Evolutionary conservation across 2,329 filamentous ascomycete species (phyloP), one percentile per base, ranked within the genome.

Genomic region (Fusarium vanettenii): DNA sequence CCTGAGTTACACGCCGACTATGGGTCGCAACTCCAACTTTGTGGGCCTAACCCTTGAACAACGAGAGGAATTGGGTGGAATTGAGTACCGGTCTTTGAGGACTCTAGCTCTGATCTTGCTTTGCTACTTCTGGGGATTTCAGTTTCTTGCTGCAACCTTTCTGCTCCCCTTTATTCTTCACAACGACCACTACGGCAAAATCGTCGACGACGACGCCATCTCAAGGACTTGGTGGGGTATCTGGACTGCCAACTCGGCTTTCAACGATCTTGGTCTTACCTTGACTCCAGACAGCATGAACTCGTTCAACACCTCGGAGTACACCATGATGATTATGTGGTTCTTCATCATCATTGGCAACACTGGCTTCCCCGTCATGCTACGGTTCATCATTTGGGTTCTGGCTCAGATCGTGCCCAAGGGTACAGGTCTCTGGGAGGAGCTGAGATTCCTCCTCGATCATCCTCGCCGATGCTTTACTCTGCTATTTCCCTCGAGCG

Each of bases 381-480:
- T 98, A 27, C 93, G 97, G 9, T 94, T 98, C 79, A 90, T 97
- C 72, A 98, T 99, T 70, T 99, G 97, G 96, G 78, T 92, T 1
- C 80, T 89, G 37, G 94, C 94, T 14, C 90, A 92, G 65, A 74
- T 93, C 57, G 89, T 92, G 1, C 92, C 93, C 5, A 84, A 84
- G 29, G 89, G 83, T 8, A 94, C 91, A 29, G 92, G 92, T 2
- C 82, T 97, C 1, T 98, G 94, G 91, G 96, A 99, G 82, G 96
- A 98, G 81, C 86, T 98, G 13, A 90, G 91, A 41, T 99, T 99
- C 79, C 86, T 99, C 22, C 89, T 99, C 1, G 96, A 98, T 79
- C 97, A 99, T 77, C 97, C 97, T 1, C 93, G 97, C 80, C 93
- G 97, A 64, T 99, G 97, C 84, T 99, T 99, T 80, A 99, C 97